These are phyloP conservation scores for Cladosporium sp. DNA, from an alignment of 2,329 filamentous ascomycete species.

Conservation along the genomic window DNA sequence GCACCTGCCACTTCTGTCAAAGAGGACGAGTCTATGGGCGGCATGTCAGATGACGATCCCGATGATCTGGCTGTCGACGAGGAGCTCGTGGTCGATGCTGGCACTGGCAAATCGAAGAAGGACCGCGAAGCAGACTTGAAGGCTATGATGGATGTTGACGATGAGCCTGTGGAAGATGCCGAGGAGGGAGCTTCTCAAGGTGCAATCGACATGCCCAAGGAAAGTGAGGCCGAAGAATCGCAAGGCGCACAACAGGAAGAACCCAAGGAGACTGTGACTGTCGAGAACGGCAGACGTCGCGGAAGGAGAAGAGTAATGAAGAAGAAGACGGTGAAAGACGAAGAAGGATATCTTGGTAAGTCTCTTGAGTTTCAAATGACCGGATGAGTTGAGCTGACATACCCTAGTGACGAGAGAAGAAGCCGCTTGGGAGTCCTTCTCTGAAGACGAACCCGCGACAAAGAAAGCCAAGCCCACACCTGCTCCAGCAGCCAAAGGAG, in stretches of 20 bases:
- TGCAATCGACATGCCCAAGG: conserved; percentile 1
- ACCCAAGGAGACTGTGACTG: conserved; percentile 44
- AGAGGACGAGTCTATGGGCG: conserved; percentile 30
- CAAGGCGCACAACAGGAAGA: conserved; percentile 34
- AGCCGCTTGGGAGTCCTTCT: conserved; percentile 84
- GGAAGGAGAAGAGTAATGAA: conserved; percentile 78
- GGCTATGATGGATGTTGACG: conserved; percentile 71
- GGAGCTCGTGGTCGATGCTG: conserved; percentile 43
- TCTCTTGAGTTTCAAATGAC: not conserved
- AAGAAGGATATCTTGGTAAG: conserved; percentile 83
- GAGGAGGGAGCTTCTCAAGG: conserved; percentile 21
- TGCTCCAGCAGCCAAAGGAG: conserved; percentile 39
- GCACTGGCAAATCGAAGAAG: conserved; percentile 45
- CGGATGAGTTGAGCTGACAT: conserved; percentile 15
- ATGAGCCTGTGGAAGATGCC: conserved; percentile 25
- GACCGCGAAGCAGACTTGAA: conserved; percentile 63
- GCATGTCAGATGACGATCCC: conserved; percentile 44
- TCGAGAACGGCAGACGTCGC: conserved; percentile 63
- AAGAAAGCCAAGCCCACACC: conserved; percentile 50
- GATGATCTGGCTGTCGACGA: conserved; percentile 54
- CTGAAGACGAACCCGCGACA: conserved; percentile 71
- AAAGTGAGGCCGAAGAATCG: conserved; percentile 52
- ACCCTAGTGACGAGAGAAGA: conserved; percentile 79
- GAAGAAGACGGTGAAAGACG: conserved; percentile 82
- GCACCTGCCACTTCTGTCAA: conserved; percentile 26